phyloP scores from a whole-genome alignment of 495 filamentous ascomycete genomes.

The Astrocystis sublimbata region DNA sequence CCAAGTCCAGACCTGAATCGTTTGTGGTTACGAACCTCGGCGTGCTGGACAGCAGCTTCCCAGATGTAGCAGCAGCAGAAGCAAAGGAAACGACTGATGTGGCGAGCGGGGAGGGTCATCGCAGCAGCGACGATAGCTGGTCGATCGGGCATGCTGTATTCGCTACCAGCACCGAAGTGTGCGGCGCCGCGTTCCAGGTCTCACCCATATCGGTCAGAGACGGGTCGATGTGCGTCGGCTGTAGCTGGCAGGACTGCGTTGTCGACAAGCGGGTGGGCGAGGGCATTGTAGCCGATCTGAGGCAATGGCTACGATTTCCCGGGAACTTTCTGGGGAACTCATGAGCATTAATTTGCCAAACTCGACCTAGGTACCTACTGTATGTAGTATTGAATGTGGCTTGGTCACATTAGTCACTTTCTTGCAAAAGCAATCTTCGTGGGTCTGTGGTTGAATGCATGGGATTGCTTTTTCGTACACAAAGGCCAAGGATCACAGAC shows the following conservation, averaged over 20 bases:
- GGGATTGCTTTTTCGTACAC: no score
- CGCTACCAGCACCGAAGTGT: slow-evolving; percentile 35
- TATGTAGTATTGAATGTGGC: no score
- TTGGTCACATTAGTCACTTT: no score
- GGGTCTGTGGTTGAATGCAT: no score
- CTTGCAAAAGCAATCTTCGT: no score
- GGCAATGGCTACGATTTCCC: slow-evolving; percentile 27
- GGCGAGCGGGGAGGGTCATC: neutral
- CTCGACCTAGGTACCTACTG: no score
- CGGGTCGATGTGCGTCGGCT: slow-evolving; percentile 27
- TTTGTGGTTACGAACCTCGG: slow-evolving; percentile 41
- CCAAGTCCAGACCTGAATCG: slow-evolving; percentile 28
- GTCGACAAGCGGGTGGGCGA: slow-evolving; percentile 29
- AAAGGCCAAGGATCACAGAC: no score
- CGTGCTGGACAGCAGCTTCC: slow-evolving; percentile 16
- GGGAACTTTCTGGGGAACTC: slow-evolving; percentile 11
- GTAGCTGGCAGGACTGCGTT: slow-evolving; percentile 37
- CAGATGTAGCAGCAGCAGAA: neutral
- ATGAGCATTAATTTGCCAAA: neutral
- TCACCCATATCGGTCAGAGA: slow-evolving; percentile 33
- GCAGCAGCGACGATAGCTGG: slow-evolving; percentile 19
- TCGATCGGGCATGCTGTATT: slow-evolving; percentile 34
- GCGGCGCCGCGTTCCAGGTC: slow-evolving; percentile 31
- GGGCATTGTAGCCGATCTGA: slow-evolving; percentile 32
- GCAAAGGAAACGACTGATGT: neutral